Percentiles rank a stretch among this genome's conserved stretches.
Conservation (phyloP, 805 yeast genomes). For the Lachancea dasiensis region DNA sequence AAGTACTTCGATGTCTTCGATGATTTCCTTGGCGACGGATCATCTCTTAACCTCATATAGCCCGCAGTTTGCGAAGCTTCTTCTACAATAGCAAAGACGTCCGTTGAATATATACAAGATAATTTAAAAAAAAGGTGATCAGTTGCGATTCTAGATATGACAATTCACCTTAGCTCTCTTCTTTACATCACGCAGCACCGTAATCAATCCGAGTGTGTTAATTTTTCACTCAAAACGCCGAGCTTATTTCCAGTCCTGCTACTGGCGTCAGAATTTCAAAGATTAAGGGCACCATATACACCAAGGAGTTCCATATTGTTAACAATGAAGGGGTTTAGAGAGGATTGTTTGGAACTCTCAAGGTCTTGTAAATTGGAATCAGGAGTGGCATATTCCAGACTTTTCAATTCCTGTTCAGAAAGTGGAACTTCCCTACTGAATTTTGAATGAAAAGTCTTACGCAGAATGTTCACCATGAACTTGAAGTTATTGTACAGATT, state of each 20-base stretch:
- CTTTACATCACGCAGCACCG: too few relatives aligned
- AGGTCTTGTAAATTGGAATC: not conserved
- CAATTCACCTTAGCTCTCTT: too few relatives aligned
- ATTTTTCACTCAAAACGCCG: not conserved
- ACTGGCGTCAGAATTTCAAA: too few relatives aligned
- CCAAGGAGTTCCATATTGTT: conserved; percentile 2
- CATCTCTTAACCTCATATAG: not conserved
- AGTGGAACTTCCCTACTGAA: not conserved
- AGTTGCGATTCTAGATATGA: too few relatives aligned
- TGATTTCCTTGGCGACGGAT: not conserved
- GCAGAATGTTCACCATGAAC: conserved; percentile 7
- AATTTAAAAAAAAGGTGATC: too few relatives aligned
- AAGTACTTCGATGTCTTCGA: conserved; percentile 3
- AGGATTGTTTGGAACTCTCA: not conserved
- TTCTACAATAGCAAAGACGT: not conserved
- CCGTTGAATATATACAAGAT: too few relatives aligned
- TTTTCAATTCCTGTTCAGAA: not conserved
- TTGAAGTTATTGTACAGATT: conserved; percentile 3
- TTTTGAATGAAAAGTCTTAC: conserved; percentile 3
- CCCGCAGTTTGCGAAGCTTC: not conserved
- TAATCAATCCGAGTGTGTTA: not conserved
- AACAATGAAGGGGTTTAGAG: conserved; percentile 1
- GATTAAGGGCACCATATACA: not conserved
- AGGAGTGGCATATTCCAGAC: not conserved
- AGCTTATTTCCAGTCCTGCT: too few relatives aligned